Evolutionary conservation across 2,329 filamentous ascomycete genomes (phyloP).

Genomic region (Colletotrichum sp.): DNA sequence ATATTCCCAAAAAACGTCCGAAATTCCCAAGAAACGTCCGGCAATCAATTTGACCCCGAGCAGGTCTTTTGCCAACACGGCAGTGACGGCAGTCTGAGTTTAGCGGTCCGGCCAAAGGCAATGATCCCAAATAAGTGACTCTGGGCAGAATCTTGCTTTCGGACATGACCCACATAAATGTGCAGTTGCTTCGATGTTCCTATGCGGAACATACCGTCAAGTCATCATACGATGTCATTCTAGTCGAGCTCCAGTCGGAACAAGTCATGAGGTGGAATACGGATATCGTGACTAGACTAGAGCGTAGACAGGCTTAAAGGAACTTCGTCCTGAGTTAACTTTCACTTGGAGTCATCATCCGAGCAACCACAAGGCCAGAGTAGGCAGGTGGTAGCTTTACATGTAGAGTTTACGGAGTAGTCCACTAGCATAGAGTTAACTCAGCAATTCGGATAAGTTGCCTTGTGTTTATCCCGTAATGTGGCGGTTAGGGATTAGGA

Average conservation of each 20-base stretch:
- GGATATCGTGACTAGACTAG: neutral
- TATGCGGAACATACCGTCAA: neutral
- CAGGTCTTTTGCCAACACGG: neutral
- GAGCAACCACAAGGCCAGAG: neutral
- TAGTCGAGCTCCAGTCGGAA: neutral
- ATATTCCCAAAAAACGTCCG: neutral
- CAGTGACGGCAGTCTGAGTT: neutral
- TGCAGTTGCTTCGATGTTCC: neutral
- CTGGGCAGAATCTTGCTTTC: neutral
- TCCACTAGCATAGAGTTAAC: neutral
- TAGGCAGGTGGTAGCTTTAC: neutral
- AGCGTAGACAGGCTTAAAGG: accelerated
- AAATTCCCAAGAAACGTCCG: neutral
- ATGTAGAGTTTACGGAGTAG: neutral
- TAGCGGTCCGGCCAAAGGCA: neutral
- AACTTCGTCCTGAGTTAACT: neutral
- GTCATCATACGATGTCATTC: neutral
- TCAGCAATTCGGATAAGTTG: neutral
- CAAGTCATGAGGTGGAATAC: neutral
- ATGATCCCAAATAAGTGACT: neutral
- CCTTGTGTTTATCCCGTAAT: neutral
- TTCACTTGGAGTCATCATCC: neutral
- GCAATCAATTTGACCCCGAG: neutral
- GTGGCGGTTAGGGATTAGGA: neutral
- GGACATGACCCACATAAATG: neutral